Percentiles rank a stretch among this genome's conserved stretches.
Evolutionary conservation across 2,329 filamentous ascomycete genomes (phyloP).

Genomic region (Dothidotthia symphoricarpi): DNA sequence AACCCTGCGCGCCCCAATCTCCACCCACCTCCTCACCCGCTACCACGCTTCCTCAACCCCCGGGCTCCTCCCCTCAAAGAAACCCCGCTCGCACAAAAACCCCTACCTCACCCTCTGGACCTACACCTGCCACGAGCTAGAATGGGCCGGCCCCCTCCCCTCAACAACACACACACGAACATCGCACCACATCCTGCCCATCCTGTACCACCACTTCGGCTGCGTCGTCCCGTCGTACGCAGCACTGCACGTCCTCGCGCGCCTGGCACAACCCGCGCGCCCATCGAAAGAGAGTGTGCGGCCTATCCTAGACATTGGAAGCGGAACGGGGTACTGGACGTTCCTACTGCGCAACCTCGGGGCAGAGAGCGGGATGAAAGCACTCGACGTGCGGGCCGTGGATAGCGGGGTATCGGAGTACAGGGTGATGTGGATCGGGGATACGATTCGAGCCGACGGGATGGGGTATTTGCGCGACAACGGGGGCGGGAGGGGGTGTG

Average conservation of each 20-base stretch:
- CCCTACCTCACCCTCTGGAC: conserved; percentile 68
- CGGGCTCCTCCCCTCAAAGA: conserved; percentile 37
- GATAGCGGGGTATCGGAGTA: conserved; percentile 69
- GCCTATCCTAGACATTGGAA: conserved; percentile 64
- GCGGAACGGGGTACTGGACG: conserved; percentile 74
- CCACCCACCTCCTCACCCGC: conserved; percentile 57
- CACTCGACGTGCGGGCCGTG: conserved; percentile 60
- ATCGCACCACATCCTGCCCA: conserved; percentile 67
- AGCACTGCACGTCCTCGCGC: conserved; percentile 59
- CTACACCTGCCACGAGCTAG: conserved; percentile 62
- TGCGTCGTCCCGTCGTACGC: conserved; percentile 70
- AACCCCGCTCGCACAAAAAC: conserved; percentile 54
- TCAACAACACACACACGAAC: conserved; percentile 54
- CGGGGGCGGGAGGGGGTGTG: conserved; percentile 52
- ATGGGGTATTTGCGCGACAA: conserved; percentile 53
- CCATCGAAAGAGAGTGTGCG: conserved; percentile 42
- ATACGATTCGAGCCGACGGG: conserved; percentile 64
- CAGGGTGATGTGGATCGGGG: conserved; percentile 66
- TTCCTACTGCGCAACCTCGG: conserved; percentile 70
- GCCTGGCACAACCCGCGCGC: conserved; percentile 45
- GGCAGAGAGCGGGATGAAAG: conserved; percentile 52
- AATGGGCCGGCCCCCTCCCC: conserved; percentile 63
- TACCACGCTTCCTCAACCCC: conserved; percentile 42
- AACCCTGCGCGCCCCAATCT: conserved; percentile 59
- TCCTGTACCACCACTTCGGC: conserved; percentile 77